Percentiles rank a stretch among this genome's conserved stretches.
These are phyloP conservation scores for Calonectria pseudoreteaudii DNA, from an alignment of 2,329 filamentous ascomycete genomes.

Conservation along the genomic window DNA sequence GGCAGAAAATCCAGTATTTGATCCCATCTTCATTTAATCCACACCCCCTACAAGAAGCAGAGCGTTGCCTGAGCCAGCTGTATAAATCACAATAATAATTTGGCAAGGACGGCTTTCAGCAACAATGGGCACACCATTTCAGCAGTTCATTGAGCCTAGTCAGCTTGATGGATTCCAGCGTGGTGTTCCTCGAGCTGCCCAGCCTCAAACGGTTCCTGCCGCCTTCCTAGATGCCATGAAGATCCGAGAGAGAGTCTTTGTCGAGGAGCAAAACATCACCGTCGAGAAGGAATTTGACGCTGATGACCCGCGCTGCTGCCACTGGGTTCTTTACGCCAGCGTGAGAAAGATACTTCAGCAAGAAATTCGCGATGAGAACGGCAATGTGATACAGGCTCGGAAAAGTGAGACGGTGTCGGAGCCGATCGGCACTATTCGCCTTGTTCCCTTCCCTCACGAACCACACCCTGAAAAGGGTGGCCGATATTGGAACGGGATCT, in stretches of 20 bases:
- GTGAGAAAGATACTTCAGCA: slow-evolving; percentile 61
- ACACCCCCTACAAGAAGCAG: neutral
- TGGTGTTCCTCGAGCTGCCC: slow-evolving; percentile 53
- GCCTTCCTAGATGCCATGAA: slow-evolving; percentile 74
- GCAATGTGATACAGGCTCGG: slow-evolving; percentile 54
- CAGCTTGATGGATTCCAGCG: slow-evolving; percentile 62
- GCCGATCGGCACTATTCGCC: slow-evolving; percentile 79
- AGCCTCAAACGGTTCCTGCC: slow-evolving; percentile 60
- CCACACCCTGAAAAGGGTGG: slow-evolving; percentile 69
- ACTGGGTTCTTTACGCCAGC: slow-evolving; percentile 87
- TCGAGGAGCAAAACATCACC: slow-evolving; percentile 68
- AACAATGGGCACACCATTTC: slow-evolving; percentile 63
- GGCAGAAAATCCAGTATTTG: neutral
- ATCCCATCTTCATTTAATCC: neutral
- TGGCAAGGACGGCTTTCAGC: neutral
- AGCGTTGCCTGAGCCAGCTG: no score
- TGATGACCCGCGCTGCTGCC: slow-evolving; percentile 83
- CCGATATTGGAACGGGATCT: slow-evolving; percentile 58
- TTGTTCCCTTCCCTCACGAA: slow-evolving; percentile 84
- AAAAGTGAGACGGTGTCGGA: slow-evolving; percentile 57
- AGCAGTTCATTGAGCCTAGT: slow-evolving; percentile 60
- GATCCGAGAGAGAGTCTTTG: slow-evolving; percentile 71
- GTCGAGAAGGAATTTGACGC: slow-evolving; percentile 81
- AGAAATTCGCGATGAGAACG: slow-evolving; percentile 58
- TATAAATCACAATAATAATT: neutral